Base-by-base conservation (phyloP, 2,329 filamentous ascomycete genomes). In the Fusarium denticulatum region DNA sequence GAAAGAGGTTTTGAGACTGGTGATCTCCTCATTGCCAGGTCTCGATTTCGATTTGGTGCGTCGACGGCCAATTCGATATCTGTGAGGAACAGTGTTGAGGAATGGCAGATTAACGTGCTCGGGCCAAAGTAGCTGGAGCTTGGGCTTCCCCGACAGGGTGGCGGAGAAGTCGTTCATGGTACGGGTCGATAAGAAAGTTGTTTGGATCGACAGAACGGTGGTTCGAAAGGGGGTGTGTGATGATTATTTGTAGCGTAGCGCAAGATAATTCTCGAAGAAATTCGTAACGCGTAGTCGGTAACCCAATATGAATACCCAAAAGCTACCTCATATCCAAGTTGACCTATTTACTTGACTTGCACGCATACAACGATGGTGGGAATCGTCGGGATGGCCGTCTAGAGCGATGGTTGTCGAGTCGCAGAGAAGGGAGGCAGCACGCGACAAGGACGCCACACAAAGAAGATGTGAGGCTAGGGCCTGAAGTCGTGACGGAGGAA, bases 1-100 rank as follows among this genome's bases (percentile, higher is more conserved):
- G 82, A 95, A 93, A 2, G 95, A 97, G 22, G 91, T 95, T 82
- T 97, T 89, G 62, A 98, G 86, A 36, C 88, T 88, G 57, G 94
- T 89, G 79, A 98, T 90, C 72, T 92, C 92, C 57, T 93, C 82
- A 49, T 79, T 76, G 47, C 80, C 80, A 24, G 78, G 76, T 69
- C 82, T 82, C 18, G 82, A 82, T 77, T 84, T 84, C 64, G 83
- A 83, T 53, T 82, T 80, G 55, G 79, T 79, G 52, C 83, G 82
- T 55, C 78, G 80, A 43, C 84, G 82, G 61, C 81, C 80, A 67
- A 80, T 78, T 68, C 81, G 80, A 73, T 83, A 84, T 70, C 83
- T 83, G 37, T 79, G 80, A 34, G 83, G 83, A 26, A 83, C 80
- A 45, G 82, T 84, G 73, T 84, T 86, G 61, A 85, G 78, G 55